phyloP scores from a whole-genome alignment of 164 flowering plant species.

The Platanus orientalis region DNA sequence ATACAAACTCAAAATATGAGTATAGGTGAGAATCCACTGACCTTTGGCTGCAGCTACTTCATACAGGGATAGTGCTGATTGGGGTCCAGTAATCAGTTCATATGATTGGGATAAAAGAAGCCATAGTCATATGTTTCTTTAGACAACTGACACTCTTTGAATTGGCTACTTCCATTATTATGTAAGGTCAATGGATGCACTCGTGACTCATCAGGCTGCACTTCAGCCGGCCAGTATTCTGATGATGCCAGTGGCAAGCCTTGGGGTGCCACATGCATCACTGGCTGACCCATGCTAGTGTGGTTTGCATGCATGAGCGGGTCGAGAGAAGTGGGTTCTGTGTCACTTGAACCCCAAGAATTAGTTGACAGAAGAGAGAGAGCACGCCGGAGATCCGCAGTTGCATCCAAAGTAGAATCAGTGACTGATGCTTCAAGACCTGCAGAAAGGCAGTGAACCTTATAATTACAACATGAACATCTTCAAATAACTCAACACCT shows the following conservation, averaged over 20 bases:
- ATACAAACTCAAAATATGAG: no score
- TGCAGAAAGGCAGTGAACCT: conserved; percentile 19
- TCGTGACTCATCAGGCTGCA: conserved; percentile 25
- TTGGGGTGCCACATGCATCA: conserved; percentile 15
- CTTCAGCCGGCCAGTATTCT: conserved; percentile 38
- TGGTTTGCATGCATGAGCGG: conserved; percentile 27
- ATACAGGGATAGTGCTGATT: no score
- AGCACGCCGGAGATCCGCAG: conserved; percentile 66
- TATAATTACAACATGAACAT: no score
- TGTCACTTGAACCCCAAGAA: conserved; percentile 47
- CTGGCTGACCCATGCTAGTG: conserved; percentile 21
- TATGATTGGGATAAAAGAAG: conserved; percentile 25
- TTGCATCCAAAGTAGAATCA: conserved; percentile 34
- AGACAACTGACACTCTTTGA: conserved; percentile 46
- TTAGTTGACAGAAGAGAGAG: conserved; percentile 98
- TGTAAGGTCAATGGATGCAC: conserved; percentile 19
- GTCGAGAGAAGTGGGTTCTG: conserved; percentile 25
- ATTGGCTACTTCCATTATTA: conserved; percentile 19
- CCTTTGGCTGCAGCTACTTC: no score
- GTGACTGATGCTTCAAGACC: conserved; percentile 42
- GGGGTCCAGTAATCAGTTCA: conserved; percentile 25
- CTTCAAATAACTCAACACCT: no score
- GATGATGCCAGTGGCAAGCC: conserved; percentile 35
- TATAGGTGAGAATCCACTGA: no score
- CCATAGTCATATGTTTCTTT: conserved; percentile 42